Percentiles rank a stretch among this genome's conserved stretches.
These are phyloP conservation scores for Starmerella bombi DNA, from an alignment of 805 yeast genomes.

Conservation along the genomic window DNA sequence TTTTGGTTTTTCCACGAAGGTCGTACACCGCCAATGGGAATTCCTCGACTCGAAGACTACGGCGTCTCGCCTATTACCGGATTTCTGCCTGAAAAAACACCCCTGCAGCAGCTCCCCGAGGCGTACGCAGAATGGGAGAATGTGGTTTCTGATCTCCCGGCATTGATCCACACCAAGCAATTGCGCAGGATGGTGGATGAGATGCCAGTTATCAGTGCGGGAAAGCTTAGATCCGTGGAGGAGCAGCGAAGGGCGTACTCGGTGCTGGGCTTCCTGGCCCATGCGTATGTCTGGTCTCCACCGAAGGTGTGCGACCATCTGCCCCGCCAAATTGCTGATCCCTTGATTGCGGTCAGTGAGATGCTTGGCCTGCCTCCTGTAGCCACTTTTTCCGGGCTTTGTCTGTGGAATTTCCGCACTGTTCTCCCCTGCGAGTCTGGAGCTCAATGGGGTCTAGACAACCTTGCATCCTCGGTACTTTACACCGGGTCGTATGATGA, in stretches of 20 bases:
- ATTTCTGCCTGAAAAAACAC: slow-evolving; percentile 59
- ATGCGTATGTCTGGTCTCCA: slow-evolving; percentile 83
- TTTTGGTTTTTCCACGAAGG: too few species aligned
- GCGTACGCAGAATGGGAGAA: slow-evolving; percentile 72
- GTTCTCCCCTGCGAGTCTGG: slow-evolving; percentile 37
- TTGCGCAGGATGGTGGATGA: slow-evolving; percentile 52
- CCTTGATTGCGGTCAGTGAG: slow-evolving; percentile 48
- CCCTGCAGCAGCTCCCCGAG: slow-evolving; percentile 47
- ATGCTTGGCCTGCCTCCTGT: slow-evolving; percentile 66
- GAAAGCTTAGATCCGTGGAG: slow-evolving; percentile 30
- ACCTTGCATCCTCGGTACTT: slow-evolving; percentile 65
- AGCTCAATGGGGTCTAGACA: slow-evolving; percentile 42
- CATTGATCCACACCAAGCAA: slow-evolving; percentile 52
- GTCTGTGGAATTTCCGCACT: slow-evolving; percentile 75
- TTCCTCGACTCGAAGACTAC: slow-evolving; percentile 48
- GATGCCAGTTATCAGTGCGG: slow-evolving; percentile 44
- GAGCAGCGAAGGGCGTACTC: slow-evolving; percentile 72
- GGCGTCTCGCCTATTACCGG: slow-evolving; percentile 63
- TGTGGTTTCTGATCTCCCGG: slow-evolving; percentile 52
- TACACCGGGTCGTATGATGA: slow-evolving; percentile 87
- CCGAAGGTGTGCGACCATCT: slow-evolving; percentile 40
- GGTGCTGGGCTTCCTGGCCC: slow-evolving; percentile 63
- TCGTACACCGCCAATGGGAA: slow-evolving; percentile 14
- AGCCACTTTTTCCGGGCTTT: slow-evolving; percentile 75
- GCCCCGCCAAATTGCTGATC: slow-evolving; percentile 58